Evolutionary conservation across 2,329 filamentous ascomycete genomes (phyloP).

Genomic region (Parasarocladium wereldwijsianum): DNA sequence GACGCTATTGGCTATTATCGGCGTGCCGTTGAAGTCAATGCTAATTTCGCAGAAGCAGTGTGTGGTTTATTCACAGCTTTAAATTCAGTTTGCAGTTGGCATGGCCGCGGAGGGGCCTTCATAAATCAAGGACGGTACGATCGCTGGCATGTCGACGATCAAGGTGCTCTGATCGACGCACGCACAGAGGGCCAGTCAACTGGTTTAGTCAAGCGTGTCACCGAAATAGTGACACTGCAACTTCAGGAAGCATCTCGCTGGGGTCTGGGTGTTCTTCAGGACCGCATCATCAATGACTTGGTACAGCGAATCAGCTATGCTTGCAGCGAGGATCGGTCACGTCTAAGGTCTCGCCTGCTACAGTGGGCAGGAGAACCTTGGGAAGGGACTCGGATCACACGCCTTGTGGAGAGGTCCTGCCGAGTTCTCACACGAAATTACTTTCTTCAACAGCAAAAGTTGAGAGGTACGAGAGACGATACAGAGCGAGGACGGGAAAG

Average conservation of each 20-base stretch:
- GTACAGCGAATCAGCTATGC: conserved; percentile 28
- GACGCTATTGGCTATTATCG: conserved; percentile 90
- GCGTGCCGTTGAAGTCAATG: conserved; percentile 79
- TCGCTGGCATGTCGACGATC: conserved; percentile 82
- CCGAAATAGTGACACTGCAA: conserved; percentile 81
- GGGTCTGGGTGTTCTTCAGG: conserved; percentile 59
- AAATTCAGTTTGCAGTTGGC: conserved; percentile 94
- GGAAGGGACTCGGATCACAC: conserved; percentile 77
- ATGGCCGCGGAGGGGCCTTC: conserved; percentile 71
- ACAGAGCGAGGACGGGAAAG: too few relatives aligned
- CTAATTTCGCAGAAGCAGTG: conserved; percentile 91
- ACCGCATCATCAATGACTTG: conserved; percentile 35
- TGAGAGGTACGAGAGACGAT: too few relatives aligned
- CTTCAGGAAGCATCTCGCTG: conserved; percentile 73
- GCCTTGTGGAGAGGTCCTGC: conserved; percentile 74
- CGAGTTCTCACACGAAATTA: conserved; percentile 65
- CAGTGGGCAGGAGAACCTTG: conserved; percentile 62
- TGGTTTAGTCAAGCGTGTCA: conserved; percentile 81
- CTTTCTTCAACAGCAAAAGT: conserved; percentile 37
- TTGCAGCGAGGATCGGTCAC: conserved; percentile 19
- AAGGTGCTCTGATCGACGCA: conserved; percentile 69
- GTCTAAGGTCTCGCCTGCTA: conserved; percentile 25
- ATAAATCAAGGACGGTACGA: conserved; percentile 62
- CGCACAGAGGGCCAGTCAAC: conserved; percentile 43
- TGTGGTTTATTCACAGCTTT: conserved; percentile 89